Conservation (phyloP, 75 land plant genomes). For the Selaginella tamariscina region DNA sequence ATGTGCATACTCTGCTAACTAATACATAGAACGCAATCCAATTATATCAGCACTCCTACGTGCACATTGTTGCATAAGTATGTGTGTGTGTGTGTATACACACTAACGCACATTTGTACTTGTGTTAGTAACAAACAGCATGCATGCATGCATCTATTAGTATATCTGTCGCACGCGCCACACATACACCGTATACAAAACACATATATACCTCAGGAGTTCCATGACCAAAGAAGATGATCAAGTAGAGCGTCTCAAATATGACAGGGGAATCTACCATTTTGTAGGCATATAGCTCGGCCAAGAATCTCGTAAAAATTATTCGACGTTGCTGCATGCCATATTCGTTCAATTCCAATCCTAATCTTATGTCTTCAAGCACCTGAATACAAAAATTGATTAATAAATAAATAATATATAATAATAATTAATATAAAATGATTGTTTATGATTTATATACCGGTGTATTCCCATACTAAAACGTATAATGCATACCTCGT, state of each 20-base stretch:
- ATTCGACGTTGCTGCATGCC: slow-evolving; percentile 89
- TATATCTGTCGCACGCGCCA: too few species aligned
- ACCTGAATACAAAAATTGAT: slow-evolving; percentile 40
- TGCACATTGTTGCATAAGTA: too few species aligned
- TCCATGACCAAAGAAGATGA: slow-evolving; percentile 76
- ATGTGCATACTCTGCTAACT: too few species aligned
- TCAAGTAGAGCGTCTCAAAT: slow-evolving; percentile 87
- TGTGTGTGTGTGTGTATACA: too few species aligned
- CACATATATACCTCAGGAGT: slow-evolving; percentile 85
- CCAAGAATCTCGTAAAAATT: slow-evolving; percentile 85
- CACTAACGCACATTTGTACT: too few species aligned
- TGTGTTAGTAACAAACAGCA: too few species aligned
- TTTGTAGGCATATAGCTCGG: slow-evolving; percentile 90
- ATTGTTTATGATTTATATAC: not conserved
- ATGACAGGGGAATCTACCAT: slow-evolving; percentile 84
- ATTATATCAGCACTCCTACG: too few species aligned
- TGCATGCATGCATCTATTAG: too few species aligned
- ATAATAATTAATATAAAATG: not conserved
- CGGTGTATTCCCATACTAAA: slow-evolving; percentile 5
- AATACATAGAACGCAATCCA: too few species aligned
- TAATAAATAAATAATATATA: not conserved
- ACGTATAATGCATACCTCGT: slow-evolving; percentile 51
- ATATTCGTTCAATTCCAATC: slow-evolving; percentile 88
- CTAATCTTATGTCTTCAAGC: slow-evolving; percentile 78
- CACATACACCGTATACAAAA: too few species aligned